Evolutionary conservation across 1,284 basidiomycete species (phyloP).

Genomic region (Rhodotorula sp.): DNA sequence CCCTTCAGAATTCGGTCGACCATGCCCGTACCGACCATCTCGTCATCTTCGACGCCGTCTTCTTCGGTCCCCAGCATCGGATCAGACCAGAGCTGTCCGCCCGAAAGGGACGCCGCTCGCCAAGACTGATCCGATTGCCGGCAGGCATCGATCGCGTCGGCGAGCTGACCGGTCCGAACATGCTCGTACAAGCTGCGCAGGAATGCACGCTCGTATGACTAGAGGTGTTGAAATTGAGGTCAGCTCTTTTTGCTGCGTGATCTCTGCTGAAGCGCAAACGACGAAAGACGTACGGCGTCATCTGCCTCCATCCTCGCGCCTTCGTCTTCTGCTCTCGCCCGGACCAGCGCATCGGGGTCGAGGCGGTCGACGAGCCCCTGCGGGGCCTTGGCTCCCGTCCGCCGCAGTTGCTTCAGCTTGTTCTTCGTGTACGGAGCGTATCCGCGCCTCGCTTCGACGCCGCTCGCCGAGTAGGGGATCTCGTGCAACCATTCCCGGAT

Average conservation of each 20-base stretch:
- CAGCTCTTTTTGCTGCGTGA: too few species aligned
- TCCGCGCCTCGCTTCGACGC: constrained; percentile 67
- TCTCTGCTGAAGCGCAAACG: background rate
- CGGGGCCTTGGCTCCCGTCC: constrained; percentile 55
- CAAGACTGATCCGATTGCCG: constrained; percentile 82
- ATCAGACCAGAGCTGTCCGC: constrained; percentile 73
- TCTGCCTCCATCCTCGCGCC: constrained; percentile 60
- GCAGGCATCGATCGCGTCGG: constrained; percentile 78
- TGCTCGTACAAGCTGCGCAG: constrained; percentile 72
- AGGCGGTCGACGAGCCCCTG: constrained; percentile 59
- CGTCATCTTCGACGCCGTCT: constrained; percentile 57
- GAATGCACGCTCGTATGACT: constrained; percentile 75
- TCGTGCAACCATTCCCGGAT: constrained; percentile 75
- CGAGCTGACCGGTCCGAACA: constrained; percentile 74
- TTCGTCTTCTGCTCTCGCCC: constrained; percentile 54
- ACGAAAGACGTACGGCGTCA: constrained; percentile 58
- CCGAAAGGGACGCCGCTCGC: constrained; percentile 81
- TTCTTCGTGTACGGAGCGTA: constrained; percentile 82
- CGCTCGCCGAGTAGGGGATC: constrained; percentile 59
- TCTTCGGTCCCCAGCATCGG: constrained; percentile 56
- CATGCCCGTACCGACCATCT: constrained; percentile 38
- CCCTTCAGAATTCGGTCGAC: constrained; percentile 72
- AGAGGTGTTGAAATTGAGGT: background rate
- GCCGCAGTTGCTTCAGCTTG: constrained; percentile 62
- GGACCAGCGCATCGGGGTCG: constrained; percentile 67